These are phyloP conservation scores for Pseudogymnoascus sp. DNA, from an alignment of 2,329 filamentous ascomycete species.

Conservation along the genomic window DNA sequence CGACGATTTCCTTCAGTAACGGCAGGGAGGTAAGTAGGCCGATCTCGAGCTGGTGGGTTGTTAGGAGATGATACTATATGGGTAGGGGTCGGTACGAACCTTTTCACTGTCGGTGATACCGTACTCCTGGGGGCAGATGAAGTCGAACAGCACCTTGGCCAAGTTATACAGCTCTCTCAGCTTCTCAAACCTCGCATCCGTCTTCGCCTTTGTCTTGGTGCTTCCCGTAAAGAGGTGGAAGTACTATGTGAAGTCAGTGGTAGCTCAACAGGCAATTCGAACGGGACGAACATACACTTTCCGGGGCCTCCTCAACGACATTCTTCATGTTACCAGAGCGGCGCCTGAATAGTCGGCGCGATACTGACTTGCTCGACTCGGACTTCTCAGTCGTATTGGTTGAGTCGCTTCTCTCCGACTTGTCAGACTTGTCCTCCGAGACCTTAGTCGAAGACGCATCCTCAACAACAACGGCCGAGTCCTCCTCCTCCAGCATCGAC, in stretches of 20 bases:
- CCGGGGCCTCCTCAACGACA: constrained; percentile 41
- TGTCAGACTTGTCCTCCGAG: constrained; percentile 20
- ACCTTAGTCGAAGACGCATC: constrained; percentile 21
- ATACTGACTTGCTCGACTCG: constrained; percentile 22
- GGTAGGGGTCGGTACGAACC: neutral
- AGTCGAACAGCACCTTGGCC: constrained; percentile 93
- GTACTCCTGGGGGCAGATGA: constrained; percentile 97
- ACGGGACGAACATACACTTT: constrained; percentile 27
- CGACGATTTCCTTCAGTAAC: constrained; percentile 90
- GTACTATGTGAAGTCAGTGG: constrained; percentile 47
- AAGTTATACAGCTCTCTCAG: constrained; percentile 88
- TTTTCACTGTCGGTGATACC: constrained; percentile 94
- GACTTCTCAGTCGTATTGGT: constrained; percentile 20
- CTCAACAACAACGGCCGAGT: constrained; percentile 30
- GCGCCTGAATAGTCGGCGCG: constrained; percentile 49
- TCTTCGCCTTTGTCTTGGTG: constrained; percentile 65
- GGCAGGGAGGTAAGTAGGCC: constrained; percentile 89
- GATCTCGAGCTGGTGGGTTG: constrained; percentile 61
- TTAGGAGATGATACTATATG: neutral
- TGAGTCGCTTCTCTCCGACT: constrained; percentile 22
- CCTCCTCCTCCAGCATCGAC: constrained; percentile 65
- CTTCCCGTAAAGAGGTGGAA: constrained; percentile 84
- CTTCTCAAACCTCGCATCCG: constrained; percentile 77
- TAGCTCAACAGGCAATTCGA: constrained; percentile 10
- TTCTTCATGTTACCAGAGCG: constrained; percentile 43